Evolutionary conservation across 2,329 filamentous ascomycete genomes (phyloP).

Genomic region (Cercospora sojina): DNA sequence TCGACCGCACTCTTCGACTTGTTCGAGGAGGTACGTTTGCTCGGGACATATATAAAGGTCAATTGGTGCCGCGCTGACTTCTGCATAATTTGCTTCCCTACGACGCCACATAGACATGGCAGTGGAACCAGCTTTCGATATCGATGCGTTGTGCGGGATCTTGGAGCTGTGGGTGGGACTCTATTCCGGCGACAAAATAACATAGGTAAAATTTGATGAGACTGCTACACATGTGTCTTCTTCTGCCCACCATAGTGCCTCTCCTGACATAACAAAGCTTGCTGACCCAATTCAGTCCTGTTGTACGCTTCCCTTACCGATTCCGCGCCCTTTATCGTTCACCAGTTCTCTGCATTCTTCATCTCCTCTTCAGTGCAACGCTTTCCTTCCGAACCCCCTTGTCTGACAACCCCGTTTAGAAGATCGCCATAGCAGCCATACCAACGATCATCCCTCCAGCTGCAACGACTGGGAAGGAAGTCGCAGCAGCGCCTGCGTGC

Average conservation of each 20-base stretch:
- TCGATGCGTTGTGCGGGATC: no score
- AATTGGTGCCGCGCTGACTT: no score
- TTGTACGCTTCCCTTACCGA: neutral
- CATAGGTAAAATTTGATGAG: neutral
- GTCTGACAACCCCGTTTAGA: neutral
- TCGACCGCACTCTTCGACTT: neutral
- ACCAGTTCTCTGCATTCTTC: neutral
- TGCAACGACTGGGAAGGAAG: constrained; percentile 1
- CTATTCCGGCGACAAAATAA: no score
- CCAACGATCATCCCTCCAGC: constrained; percentile 5
- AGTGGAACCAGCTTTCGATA: no score
- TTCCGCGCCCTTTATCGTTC: no score
- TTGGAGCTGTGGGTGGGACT: no score
- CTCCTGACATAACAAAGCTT: neutral
- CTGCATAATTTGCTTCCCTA: no score
- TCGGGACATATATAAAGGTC: neutral
- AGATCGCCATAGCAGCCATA: constrained; percentile 8
- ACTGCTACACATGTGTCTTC: neutral
- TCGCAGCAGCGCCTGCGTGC: neutral
- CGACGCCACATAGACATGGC: no score
- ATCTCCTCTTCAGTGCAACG: neutral
- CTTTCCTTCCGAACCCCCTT: neutral
- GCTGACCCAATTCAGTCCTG: neutral
- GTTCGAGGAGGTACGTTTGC: neutral
- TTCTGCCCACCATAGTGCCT: neutral